Percentiles rank a stretch among this genome's conserved stretches.
phyloP scores from a whole-genome alignment of 2,329 filamentous ascomycete species.

The Gyromitra esculenta region DNA sequence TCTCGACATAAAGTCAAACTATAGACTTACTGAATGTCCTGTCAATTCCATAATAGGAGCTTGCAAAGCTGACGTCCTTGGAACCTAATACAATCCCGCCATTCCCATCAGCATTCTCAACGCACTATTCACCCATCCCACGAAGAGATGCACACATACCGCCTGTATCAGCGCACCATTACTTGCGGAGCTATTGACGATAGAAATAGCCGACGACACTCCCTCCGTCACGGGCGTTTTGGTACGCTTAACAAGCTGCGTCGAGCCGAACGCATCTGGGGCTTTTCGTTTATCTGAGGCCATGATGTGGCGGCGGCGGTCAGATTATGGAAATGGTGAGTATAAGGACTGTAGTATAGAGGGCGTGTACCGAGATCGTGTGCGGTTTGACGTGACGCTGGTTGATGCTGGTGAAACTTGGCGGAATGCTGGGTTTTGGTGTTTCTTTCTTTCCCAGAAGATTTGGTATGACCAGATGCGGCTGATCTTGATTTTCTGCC shows the following conservation, averaged over 20 bases:
- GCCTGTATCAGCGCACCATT: constrained; percentile 73
- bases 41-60: constrained; percentile 94
- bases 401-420: constrained; percentile 26
- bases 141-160: constrained; percentile 64
- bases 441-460: constrained; percentile 16
- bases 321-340: not conserved
- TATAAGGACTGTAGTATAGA: not conserved
- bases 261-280: constrained; percentile 80
- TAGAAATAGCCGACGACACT: constrained; percentile 68
- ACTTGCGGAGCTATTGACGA: constrained; percentile 63
- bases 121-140: constrained; percentile 17
- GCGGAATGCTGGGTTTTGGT: constrained; percentile 11
- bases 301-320: constrained; percentile 66
- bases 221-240: constrained; percentile 72
- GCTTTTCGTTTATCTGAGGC: constrained; percentile 91
- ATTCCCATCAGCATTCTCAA: constrained; percentile 55
- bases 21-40: constrained; percentile 60
- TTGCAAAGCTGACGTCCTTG: constrained; percentile 82
- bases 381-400: constrained; percentile 10
- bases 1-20: not conserved
- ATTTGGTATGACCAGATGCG: constrained; percentile 15
- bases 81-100: constrained; percentile 67
- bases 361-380: not conserved
- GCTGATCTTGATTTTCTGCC: not conserved
- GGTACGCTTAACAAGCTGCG: constrained; percentile 83